Percentiles rank a stretch among this genome's conserved stretches.
Conservation (phyloP, 1,284 basidiomycete genomes). For the Sanghuangporus sanghuang region DNA sequence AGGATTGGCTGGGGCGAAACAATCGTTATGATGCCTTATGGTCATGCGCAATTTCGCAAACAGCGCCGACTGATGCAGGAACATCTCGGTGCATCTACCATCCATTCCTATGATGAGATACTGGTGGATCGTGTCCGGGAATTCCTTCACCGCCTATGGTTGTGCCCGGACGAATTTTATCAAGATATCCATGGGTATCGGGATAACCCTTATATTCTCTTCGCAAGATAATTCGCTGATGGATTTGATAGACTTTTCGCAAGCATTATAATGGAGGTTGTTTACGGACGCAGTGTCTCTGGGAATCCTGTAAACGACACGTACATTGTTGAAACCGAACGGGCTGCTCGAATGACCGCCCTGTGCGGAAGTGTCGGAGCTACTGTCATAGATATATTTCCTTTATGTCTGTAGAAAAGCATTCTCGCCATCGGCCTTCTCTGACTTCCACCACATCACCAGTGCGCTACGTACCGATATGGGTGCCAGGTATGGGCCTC, state of each 20-base stretch:
- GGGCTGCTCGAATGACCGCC: not conserved
- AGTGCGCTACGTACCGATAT: slow-evolving; percentile 11
- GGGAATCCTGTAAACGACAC: slow-evolving; percentile 25
- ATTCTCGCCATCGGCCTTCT: not conserved
- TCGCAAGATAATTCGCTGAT: not conserved
- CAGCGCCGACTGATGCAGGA: slow-evolving; percentile 28
- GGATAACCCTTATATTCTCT: not conserved
- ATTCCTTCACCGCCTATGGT: not conserved
- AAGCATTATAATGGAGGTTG: not conserved
- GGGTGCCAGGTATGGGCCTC: slow-evolving; percentile 11
- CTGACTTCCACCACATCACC: not conserved
- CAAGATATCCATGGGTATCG: not conserved
- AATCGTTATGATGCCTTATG: slow-evolving; percentile 6
- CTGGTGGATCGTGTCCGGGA: slow-evolving; percentile 16
- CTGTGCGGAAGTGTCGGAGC: slow-evolving; percentile 14
- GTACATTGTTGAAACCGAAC: slow-evolving; percentile 23
- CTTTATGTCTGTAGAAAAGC: slow-evolving; percentile 9
- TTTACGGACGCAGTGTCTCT: not conserved
- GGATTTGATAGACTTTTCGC: not conserved
- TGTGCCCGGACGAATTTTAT: not conserved
- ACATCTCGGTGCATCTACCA: slow-evolving; percentile 21
- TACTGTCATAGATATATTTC: slow-evolving; percentile 24
- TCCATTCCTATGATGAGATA: slow-evolving; percentile 21
- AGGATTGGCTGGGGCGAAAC: not conserved
- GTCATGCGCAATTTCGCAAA: slow-evolving; percentile 24